Conservation (phyloP, 345 rosid species). For the Luvunga scandens region DNA sequence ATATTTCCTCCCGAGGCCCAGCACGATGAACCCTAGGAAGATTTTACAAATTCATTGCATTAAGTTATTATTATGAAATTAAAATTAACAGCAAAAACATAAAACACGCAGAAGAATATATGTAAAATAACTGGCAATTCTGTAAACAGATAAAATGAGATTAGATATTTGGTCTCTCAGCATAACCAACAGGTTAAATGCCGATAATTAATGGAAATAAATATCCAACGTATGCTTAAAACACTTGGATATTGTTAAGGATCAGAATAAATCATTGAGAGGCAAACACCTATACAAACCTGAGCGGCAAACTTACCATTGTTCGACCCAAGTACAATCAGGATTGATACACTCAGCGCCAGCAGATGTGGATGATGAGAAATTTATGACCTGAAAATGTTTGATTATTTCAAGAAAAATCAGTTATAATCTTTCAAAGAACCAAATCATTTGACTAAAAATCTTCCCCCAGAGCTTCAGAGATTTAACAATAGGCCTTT, state of each 20-base stretch:
- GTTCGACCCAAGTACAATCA: slow-evolving; percentile 86
- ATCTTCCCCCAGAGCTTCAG: neutral
- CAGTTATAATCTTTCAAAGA: neutral
- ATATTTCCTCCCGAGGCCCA: slow-evolving; percentile 89
- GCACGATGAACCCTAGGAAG: slow-evolving; percentile 83
- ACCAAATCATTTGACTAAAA: neutral
- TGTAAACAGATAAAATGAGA: neutral
- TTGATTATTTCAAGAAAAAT: neutral
- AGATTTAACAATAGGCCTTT: neutral
- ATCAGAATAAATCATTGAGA: neutral
- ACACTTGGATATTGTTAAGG: neutral
- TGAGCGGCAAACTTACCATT: slow-evolving; percentile 54
- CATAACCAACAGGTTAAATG: neutral
- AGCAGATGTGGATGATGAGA: slow-evolving; percentile 77
- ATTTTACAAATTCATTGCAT: slow-evolving; percentile 9
- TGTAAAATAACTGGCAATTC: neutral
- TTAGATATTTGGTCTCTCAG: neutral
- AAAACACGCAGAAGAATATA: neutral
- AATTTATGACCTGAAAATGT: slow-evolving; percentile 58
- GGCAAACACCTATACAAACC: slow-evolving; percentile 1
- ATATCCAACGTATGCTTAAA: neutral
- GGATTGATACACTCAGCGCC: slow-evolving; percentile 87
- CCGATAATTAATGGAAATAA: neutral
- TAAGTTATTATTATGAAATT: neutral
- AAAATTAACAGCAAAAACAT: neutral